These are phyloP conservation scores for Pestalotiopsis sp. DNA, from an alignment of 2,329 filamentous ascomycete genomes.

Conservation along the genomic window DNA sequence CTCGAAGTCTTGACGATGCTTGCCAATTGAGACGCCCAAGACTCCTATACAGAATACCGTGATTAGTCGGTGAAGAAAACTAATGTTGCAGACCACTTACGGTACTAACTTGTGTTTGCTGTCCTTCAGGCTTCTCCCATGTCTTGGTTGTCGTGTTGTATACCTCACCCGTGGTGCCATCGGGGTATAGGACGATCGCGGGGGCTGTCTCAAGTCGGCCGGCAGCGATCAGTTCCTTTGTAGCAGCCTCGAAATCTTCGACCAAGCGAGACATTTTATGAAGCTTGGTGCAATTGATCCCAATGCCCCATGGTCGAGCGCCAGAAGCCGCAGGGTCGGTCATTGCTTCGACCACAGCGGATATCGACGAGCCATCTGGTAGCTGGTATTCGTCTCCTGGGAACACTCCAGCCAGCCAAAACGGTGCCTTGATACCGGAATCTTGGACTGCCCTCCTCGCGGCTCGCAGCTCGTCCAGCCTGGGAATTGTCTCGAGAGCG, in stretches of 20 bases:
- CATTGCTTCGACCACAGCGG: conserved; percentile 39
- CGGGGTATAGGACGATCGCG: conserved; percentile 66
- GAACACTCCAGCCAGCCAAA: conserved; percentile 68
- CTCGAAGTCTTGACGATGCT: conserved; percentile 40
- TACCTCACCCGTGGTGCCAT: conserved; percentile 69
- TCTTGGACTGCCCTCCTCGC: conserved; percentile 44
- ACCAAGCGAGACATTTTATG: conserved; percentile 61
- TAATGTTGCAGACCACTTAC: neutral
- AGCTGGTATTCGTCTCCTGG: conserved; percentile 54
- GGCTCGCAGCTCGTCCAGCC: conserved; percentile 63
- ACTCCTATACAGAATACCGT: conserved; percentile 28
- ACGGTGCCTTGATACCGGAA: conserved; percentile 37
- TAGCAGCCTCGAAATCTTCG: conserved; percentile 52
- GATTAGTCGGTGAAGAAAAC: too few species aligned
- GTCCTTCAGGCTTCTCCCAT: conserved; percentile 53
- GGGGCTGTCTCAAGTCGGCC: conserved; percentile 44
- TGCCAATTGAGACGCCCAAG: conserved; percentile 51
- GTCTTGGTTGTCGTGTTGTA: conserved; percentile 66
- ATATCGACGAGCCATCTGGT: conserved; percentile 57
- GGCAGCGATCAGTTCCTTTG: conserved; percentile 38
- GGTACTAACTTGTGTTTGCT: conserved; percentile 11
- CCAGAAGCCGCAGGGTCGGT: conserved; percentile 21
- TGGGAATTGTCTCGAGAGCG: conserved; percentile 68
- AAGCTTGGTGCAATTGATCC: conserved; percentile 72
- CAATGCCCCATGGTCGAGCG: conserved; percentile 60